phyloP scores from a whole-genome alignment of 225 moss, liverwort and hornwort species.

The Polytrichum formosum region DNA sequence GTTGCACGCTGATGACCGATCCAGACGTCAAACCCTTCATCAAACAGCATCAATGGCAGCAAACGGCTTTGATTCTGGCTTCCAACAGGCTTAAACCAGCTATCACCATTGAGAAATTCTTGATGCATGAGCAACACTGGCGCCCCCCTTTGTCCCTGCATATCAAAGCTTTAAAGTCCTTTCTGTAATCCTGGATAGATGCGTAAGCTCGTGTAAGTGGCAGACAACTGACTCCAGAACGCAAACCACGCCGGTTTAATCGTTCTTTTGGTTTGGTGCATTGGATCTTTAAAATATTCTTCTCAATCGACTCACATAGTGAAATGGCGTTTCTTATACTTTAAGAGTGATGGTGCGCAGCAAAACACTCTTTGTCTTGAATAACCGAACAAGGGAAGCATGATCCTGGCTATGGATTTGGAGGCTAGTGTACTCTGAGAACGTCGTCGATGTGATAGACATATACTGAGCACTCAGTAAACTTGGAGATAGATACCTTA shows the following conservation, averaged over 20 bases:
- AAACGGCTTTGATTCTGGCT: conserved; percentile 27
- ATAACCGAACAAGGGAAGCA: no score
- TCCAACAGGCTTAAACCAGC: conserved; percentile 49
- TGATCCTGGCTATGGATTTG: no score
- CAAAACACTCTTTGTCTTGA: not conserved
- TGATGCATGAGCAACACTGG: conserved; percentile 78
- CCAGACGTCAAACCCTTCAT: conserved; percentile 84
- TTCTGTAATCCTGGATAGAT: not conserved
- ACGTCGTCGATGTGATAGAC: no score
- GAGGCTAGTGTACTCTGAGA: no score
- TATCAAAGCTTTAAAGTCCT: not conserved
- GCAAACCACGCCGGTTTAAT: not conserved
- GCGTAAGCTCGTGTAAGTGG: not conserved
- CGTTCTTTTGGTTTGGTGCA: not conserved
- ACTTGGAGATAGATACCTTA: no score
- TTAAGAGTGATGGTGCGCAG: not conserved
- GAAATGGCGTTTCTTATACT: not conserved
- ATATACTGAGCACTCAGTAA: no score
- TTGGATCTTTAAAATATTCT: not conserved
- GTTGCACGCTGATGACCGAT: conserved; percentile 86
- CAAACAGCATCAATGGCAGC: conserved; percentile 58
- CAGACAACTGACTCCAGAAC: not conserved
- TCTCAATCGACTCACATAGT: not conserved
- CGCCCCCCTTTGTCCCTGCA: conserved; percentile 35
- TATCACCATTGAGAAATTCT: conserved; percentile 67